These are phyloP conservation scores for Amaranthus cruentus DNA, from an alignment of 148 eudicot genomes.

Conservation along the genomic window DNA sequence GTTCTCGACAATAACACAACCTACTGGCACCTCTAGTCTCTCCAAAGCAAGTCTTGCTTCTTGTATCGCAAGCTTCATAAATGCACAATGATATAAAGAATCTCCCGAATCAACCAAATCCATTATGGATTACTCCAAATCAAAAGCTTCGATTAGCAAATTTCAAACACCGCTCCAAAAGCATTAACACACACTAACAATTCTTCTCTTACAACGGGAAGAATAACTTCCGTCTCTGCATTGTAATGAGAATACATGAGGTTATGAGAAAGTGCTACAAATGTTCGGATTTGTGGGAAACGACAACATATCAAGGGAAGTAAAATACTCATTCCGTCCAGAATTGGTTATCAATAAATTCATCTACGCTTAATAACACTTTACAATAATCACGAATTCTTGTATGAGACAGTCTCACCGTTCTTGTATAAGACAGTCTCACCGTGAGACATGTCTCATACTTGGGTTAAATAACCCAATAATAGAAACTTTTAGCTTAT, in stretches of 20 bases:
- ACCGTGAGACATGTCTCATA: too few species aligned
- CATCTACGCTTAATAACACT: too few species aligned
- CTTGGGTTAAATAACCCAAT: too few species aligned
- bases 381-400: too few species aligned
- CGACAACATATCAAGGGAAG: neutral
- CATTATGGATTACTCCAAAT: constrained; percentile 21
- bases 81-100: constrained; percentile 22
- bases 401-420: too few species aligned
- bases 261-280: neutral
- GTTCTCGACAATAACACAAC: constrained; percentile 69
- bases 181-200: neutral
- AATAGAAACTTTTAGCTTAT: too few species aligned
- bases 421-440: too few species aligned
- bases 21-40: constrained; percentile 86
- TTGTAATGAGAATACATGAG: neutral
- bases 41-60: constrained; percentile 75
- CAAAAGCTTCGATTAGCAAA: neutral
- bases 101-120: constrained; percentile 16
- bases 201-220: neutral
- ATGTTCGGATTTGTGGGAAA: neutral
- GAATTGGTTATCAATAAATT: too few species aligned
- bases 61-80: constrained; percentile 65
- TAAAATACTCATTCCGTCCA: too few species aligned
- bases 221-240: neutral
- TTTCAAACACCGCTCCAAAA: neutral